Evolutionary conservation across 768 basidiomycete species (phyloP).

Genomic region (Calocybe cyanea): DNA sequence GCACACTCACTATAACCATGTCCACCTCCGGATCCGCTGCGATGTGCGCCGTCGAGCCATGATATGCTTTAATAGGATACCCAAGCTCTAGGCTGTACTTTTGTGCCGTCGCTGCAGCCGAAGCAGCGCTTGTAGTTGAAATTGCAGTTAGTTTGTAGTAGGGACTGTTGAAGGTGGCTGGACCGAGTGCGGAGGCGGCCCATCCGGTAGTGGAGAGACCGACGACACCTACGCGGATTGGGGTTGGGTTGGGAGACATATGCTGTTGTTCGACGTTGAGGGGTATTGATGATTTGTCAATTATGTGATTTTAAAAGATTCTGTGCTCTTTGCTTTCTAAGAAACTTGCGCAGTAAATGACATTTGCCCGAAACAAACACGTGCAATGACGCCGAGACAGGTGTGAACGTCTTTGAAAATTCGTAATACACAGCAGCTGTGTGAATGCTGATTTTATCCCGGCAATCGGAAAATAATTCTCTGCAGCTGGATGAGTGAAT

Average conservation of each 20-base stretch:
- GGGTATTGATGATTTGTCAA: too few species aligned
- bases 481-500: too few species aligned
- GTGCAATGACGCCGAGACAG: too few species aligned
- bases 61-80: constrained; percentile 28
- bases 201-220: neutral
- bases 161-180: constrained; percentile 1
- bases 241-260: neutral
- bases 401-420: too few species aligned
- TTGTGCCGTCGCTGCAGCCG: constrained; percentile 26
- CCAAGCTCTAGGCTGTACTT: constrained; percentile 24
- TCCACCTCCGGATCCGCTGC: constrained; percentile 34
- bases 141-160: constrained; percentile 29
- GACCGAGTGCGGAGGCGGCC: neutral
- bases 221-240: neutral
- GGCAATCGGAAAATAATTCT: too few species aligned
- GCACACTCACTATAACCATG: constrained; percentile 32
- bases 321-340: too few species aligned
- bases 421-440: too few species aligned
- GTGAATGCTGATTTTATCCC: too few species aligned
- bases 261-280: too few species aligned
- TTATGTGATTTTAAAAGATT: too few species aligned
- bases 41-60: constrained; percentile 26
- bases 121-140: constrained; percentile 27
- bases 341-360: too few species aligned
- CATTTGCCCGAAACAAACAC: too few species aligned